These are phyloP conservation scores for Aquilaria sinensis DNA, from an alignment of 345 rosid genomes.

Conservation along the genomic window DNA sequence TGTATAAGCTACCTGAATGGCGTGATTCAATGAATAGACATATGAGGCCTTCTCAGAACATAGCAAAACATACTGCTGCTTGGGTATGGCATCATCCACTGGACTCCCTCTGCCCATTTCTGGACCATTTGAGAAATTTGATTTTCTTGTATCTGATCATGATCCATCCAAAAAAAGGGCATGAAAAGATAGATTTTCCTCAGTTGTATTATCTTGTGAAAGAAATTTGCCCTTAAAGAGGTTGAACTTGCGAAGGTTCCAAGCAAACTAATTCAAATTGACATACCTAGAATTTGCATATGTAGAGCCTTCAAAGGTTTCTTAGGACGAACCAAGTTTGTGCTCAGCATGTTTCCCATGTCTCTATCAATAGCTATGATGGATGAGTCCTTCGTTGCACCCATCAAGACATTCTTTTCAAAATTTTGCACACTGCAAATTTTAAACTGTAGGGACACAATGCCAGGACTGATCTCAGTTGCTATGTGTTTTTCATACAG, in stretches of 20 bases:
- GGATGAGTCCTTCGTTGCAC: conserved; percentile 80
- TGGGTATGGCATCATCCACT: conserved; percentile 35
- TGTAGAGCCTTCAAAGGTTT: conserved; percentile 75
- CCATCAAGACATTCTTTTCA: conserved; percentile 69
- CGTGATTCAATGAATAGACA: conserved; percentile 60
- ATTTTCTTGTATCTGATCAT: conserved; percentile 26
- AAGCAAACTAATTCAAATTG: not conserved
- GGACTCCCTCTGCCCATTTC: conserved; percentile 28
- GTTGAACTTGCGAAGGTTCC: not conserved
- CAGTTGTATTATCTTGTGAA: conserved; percentile 1
- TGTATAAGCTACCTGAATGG: conserved; percentile 50
- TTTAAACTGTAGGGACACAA: conserved; percentile 60
- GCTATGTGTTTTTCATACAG: conserved; percentile 54
- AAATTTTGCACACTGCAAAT: conserved; percentile 66
- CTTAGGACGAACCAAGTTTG: conserved; percentile 60
- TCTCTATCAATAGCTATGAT: conserved; percentile 66
- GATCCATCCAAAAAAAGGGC: conserved; percentile 38
- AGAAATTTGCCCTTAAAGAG: not conserved
- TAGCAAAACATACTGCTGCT: conserved; percentile 50
- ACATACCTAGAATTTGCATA: conserved; percentile 70
- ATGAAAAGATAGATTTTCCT: conserved; percentile 3
- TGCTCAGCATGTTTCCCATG: conserved; percentile 59
- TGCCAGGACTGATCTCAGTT: conserved; percentile 59
- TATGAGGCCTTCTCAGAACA: conserved; percentile 89
- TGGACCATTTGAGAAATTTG: conserved; percentile 19